A percentile compares a stretch with the other conserved stretches of the same genome.
phyloP scores from a whole-genome alignment of 805 yeast genomes.

The Starmerella potacharoeniae region DNA sequence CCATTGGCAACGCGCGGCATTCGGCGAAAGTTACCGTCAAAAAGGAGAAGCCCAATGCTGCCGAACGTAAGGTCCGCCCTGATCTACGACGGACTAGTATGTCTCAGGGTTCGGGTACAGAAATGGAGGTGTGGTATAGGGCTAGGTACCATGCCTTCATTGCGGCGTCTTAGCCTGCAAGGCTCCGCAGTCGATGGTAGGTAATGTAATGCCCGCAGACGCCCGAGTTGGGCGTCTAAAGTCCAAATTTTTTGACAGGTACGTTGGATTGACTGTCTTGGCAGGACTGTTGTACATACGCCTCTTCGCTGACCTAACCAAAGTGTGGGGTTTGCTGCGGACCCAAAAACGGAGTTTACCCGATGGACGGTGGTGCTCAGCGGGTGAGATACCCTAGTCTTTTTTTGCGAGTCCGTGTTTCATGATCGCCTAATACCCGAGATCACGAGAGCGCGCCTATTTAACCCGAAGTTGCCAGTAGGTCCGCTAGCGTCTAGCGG shows the following conservation, averaged over 20 bases:
- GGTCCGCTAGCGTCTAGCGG: too few species aligned
- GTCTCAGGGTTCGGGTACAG: neutral
- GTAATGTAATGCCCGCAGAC: too few species aligned
- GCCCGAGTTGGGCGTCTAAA: too few species aligned
- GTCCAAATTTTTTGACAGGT: too few species aligned
- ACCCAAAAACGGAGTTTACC: too few species aligned
- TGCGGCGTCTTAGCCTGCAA: neutral
- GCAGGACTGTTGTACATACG: too few species aligned
- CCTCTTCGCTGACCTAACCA: too few species aligned
- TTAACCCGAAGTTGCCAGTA: too few species aligned
- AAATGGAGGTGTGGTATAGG: neutral
- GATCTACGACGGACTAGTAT: neutral
- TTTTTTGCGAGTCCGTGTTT: neutral
- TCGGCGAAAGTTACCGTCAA: neutral
- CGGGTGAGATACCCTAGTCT: neutral
- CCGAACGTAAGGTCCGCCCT: neutral
- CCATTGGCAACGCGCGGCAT: constrained; percentile 33
- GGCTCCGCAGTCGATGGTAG: too few species aligned
- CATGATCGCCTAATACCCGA: neutral
- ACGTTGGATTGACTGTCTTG: too few species aligned
- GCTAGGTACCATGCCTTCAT: neutral
- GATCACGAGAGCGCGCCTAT: neutral
- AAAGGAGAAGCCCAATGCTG: neutral
- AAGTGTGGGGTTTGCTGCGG: too few species aligned
- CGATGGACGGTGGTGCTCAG: too few species aligned